These are phyloP conservation scores for Phycomyces blakesleeanus DNA, from an alignment of 192 early-diverging fungal genomes.

Conservation along the genomic window DNA sequence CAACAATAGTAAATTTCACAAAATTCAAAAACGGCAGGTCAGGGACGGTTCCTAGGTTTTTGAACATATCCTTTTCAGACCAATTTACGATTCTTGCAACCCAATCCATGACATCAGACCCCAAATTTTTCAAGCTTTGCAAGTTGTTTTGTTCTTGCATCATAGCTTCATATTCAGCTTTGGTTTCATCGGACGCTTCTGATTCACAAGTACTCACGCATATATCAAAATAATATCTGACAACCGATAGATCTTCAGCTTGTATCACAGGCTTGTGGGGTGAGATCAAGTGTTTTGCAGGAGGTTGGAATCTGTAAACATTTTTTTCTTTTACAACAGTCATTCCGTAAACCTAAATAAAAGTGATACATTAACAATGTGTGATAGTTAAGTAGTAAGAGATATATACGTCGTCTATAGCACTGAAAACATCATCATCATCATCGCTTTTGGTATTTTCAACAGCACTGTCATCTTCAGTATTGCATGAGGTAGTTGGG, in stretches of 20 bases:
- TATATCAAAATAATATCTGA: constrained; percentile 5
- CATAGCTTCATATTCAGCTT: constrained; percentile 4
- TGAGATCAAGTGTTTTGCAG: neutral
- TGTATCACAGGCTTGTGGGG: constrained; percentile 8
- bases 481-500: too few species aligned
- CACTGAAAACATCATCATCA: too few species aligned
- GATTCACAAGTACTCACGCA: neutral
- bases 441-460: too few species aligned
- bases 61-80: constrained; percentile 1
- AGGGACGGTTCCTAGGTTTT: neutral
- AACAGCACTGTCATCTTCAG: too few species aligned
- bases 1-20: constrained; percentile 8
- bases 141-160: constrained; percentile 5
- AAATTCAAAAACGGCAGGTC: neutral
- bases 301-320: neutral
- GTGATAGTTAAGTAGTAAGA: neutral
- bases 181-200: neutral
- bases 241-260: neutral
- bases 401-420: neutral
- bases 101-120: neutral
- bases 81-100: neutral
- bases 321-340: constrained; percentile 11
- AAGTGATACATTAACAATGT: neutral
- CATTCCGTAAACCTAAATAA: neutral
- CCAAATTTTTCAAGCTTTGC: constrained; percentile 1